Evolutionary conservation across 768 basidiomycete genomes (phyloP).

Genomic region (Coprinopsis marcescibilis): DNA sequence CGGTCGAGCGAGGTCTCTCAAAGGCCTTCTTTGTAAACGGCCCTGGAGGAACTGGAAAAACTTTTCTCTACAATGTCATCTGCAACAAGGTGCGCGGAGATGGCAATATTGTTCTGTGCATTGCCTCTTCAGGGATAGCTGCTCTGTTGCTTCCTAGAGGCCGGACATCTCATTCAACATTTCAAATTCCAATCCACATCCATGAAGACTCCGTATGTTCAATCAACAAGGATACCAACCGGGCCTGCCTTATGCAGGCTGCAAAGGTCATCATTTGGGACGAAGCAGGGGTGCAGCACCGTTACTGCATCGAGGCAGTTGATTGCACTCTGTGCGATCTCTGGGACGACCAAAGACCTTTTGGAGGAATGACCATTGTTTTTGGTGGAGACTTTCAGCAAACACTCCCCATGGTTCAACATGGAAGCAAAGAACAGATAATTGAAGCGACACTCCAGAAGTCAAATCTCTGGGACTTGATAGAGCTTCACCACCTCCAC

Average conservation of each 20-base stretch:
- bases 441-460: constrained; percentile 28
- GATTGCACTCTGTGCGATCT: constrained; percentile 32
- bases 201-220: constrained; percentile 21
- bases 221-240: constrained; percentile 25
- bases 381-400: constrained; percentile 49
- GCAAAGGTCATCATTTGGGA: constrained; percentile 37
- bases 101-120: constrained; percentile 35
- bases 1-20: constrained; percentile 16
- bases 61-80: constrained; percentile 35
- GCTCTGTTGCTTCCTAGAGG: constrained; percentile 35
- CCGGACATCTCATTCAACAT: constrained; percentile 40
- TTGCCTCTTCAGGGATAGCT: constrained; percentile 47
- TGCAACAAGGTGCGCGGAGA: constrained; percentile 21
- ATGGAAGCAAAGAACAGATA: constrained; percentile 33
- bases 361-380: constrained; percentile 39
- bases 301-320: constrained; percentile 32
- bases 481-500: constrained; percentile 26
- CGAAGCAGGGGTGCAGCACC: constrained; percentile 34
- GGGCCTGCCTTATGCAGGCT: constrained; percentile 13
- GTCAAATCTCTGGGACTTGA: constrained; percentile 32
- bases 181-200: constrained; percentile 40
- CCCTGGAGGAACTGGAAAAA: constrained; percentile 41
- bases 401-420: constrained; percentile 36
- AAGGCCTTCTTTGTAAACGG: constrained; percentile 35
- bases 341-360: constrained; percentile 18